phyloP scores from a whole-genome alignment of 805 yeast species.

The Pichia kluyveri region DNA sequence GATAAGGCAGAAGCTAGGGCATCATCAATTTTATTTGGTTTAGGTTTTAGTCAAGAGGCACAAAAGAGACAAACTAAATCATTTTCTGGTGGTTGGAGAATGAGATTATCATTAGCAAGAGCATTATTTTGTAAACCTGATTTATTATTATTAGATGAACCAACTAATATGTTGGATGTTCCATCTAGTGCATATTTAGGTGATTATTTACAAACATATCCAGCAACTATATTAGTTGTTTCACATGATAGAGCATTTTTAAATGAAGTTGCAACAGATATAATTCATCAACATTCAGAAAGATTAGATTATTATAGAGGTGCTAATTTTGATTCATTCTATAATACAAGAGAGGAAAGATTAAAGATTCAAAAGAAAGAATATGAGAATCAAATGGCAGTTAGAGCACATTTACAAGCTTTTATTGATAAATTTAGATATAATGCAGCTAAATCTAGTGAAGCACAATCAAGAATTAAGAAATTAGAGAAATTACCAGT shows the following conservation, averaged over 20 bases:
- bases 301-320: constrained; percentile 94
- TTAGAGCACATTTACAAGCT: constrained; percentile 84
- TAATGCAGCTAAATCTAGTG: constrained; percentile 95
- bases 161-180: constrained; percentile 99
- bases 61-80: constrained; percentile 78
- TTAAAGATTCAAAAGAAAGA: constrained; percentile 87
- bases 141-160: constrained; percentile 88
- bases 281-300: constrained; percentile 95
- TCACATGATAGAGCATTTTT: constrained; percentile 97
- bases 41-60: constrained; percentile 86
- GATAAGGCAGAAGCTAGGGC: constrained; percentile 98
- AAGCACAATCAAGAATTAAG: constrained; percentile 96
- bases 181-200: constrained; percentile 95
- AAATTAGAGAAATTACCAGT: constrained; percentile 91
- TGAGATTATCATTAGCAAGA: constrained; percentile 96
- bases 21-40: constrained; percentile 83
- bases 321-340: constrained; percentile 86
- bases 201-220: constrained; percentile 79
- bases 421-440: constrained; percentile 95
- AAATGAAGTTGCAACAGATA: constrained; percentile 97
- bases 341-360: constrained; percentile 91
- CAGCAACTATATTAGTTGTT: constrained; percentile 88
- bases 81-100: constrained; percentile 99
- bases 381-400: constrained; percentile 96
- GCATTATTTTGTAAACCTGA: constrained; percentile 98